Evolutionary conservation across 2,329 filamentous ascomycete genomes (phyloP), one percentile per base, ranked within the genome.

Genomic region (Aureobasidium vineae): DNA sequence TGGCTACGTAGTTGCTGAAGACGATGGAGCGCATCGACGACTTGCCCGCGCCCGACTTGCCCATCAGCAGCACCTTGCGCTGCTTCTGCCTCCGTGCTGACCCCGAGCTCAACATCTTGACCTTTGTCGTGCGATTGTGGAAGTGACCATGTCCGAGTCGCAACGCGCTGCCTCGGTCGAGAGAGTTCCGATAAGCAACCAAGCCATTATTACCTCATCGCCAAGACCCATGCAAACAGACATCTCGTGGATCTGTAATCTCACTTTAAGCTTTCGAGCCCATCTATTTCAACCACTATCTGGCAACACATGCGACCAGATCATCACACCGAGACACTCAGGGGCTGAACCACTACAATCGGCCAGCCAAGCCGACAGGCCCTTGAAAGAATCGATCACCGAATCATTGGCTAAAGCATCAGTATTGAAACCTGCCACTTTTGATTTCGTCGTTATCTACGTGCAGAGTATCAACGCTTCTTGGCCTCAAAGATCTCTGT

Each of bases 1-100:
- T 92, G 66, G 95, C 95, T 70, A 98, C 93, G 77, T 97, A 98
- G 79, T 98, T 98, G 82, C 91, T 97, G 80, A 99, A 99, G 77
- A 99, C 97, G 75, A 99, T 98, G 75, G 90, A 95, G 70, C 95
- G 87, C 95, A 99, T 99, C 66, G 92, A 97, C 49, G 93, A 97
- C 80, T 99, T 99, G 65, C 95, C 95, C 0, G 94, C 97, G 65
- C 95, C 95, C 69, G 91, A 96, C 82, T 97, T 97, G 72, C 95
- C 95, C 95, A 83, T 83, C 52, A 83, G 75, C 73, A 83, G 75
- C 73, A 83, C 81, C 73, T 83, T 83, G 74, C 81, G 80, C 77
- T 82, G 80, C 77, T 83, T 83, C 72, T 82, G 80, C 63, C 81
- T 78, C 74, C 81, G 70, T 36, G 66, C 59, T 59, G 64, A 66